phyloP scores from a whole-genome alignment of 768 basidiomycete species.

The Auricularia cornea region DNA sequence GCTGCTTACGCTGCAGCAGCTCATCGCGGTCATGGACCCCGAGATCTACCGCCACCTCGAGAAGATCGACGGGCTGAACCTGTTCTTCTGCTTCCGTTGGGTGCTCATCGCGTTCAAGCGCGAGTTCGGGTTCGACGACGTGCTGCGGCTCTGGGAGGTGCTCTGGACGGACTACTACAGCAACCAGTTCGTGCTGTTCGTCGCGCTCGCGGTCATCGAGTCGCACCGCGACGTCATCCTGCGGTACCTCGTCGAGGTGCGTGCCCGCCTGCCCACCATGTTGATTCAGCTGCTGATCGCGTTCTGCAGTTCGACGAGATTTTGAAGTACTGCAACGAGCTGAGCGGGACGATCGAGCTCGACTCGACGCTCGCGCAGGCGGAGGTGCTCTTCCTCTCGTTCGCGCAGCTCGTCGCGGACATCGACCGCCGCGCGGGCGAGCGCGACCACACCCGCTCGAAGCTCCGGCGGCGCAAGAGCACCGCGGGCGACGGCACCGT shows the following conservation, averaged over 20 bases:
- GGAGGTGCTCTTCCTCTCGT: conserved; percentile 92
- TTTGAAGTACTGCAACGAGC: conserved; percentile 86
- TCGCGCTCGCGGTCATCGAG: conserved; percentile 89
- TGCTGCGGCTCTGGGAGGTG: conserved; percentile 88
- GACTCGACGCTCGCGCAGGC: conserved; percentile 92
- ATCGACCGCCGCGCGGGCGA: conserved; percentile 75
- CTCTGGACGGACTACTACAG: conserved; percentile 90
- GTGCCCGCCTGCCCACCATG: too few relatives aligned
- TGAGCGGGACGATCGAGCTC: conserved; percentile 96
- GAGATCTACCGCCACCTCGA: conserved; percentile 89
- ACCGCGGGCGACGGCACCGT: conserved; percentile 12
- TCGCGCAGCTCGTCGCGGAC: conserved; percentile 79
- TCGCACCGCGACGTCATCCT: conserved; percentile 93
- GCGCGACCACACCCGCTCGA: conserved; percentile 21
- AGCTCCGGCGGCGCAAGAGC: conserved; percentile 27
- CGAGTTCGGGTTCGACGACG: conserved; percentile 89
- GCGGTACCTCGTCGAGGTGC: conserved; percentile 87
- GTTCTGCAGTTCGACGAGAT: conserved; percentile 85
- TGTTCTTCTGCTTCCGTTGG: conserved; percentile 99
- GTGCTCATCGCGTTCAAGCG: conserved; percentile 92
- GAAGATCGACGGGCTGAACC: conserved; percentile 79
- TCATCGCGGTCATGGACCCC: conserved; percentile 91
- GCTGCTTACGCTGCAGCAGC: conserved; percentile 76
- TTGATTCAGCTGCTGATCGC: too few relatives aligned
- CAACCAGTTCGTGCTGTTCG: conserved; percentile 80